phyloP scores from a whole-genome alignment of 257 asterid genomes.

The Avicennia marina region DNA sequence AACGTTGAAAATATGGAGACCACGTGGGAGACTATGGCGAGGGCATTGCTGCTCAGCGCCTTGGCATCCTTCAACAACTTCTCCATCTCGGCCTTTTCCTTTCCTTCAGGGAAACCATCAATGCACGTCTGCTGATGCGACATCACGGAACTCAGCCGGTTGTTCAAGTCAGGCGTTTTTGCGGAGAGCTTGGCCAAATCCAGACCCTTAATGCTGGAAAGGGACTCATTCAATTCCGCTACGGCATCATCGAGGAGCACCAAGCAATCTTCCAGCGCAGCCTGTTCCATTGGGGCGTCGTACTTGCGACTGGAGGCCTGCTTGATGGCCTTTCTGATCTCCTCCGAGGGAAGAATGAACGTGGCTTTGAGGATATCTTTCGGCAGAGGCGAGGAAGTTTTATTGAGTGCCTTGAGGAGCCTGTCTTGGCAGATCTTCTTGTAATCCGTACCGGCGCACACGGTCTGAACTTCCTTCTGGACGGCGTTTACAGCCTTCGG shows the following conservation, averaged over 20 bases:
- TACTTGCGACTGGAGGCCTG: slow-evolving; percentile 21
- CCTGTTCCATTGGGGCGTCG: slow-evolving; percentile 28
- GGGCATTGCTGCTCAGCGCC: slow-evolving; percentile 56
- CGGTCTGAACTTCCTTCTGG: slow-evolving; percentile 24
- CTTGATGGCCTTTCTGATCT: slow-evolving; percentile 28
- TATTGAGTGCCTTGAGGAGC: slow-evolving; percentile 29
- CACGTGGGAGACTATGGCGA: slow-evolving; percentile 33
- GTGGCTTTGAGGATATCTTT: slow-evolving; percentile 37
- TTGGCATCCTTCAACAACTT: slow-evolving; percentile 25
- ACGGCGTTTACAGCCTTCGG: background rate
- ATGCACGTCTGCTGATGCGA: slow-evolving; percentile 52
- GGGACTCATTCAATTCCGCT: slow-evolving; percentile 48
- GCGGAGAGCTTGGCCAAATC: slow-evolving; percentile 1
- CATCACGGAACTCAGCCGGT: slow-evolving; percentile 56
- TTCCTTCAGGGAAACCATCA: slow-evolving; percentile 55
- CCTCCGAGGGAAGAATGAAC: slow-evolving; percentile 27
- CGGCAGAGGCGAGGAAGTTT: slow-evolving; percentile 24
- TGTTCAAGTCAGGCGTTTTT: slow-evolving; percentile 34
- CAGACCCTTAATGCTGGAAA: slow-evolving; percentile 17
- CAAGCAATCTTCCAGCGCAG: slow-evolving; percentile 43
- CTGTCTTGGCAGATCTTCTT: slow-evolving; percentile 36
- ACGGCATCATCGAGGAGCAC: slow-evolving; percentile 38
- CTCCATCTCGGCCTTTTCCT: slow-evolving; percentile 25
- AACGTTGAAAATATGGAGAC: slow-evolving; percentile 13
- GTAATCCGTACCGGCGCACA: slow-evolving; percentile 44